Conservation (phyloP, 352 stramenopile species). For the Phytophthora pluvialis region DNA sequence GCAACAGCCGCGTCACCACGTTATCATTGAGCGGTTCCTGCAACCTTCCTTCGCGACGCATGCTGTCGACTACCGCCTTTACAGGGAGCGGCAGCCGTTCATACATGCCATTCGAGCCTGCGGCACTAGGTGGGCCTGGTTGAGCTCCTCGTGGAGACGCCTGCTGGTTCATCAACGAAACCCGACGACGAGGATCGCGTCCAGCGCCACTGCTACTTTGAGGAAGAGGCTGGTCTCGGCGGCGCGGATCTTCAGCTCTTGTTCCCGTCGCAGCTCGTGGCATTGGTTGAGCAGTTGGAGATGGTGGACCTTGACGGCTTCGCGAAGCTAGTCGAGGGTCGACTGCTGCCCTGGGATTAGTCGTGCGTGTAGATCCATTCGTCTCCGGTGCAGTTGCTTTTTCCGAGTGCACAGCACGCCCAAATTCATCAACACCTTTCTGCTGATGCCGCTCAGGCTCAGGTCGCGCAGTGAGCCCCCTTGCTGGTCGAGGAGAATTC, state of each 20-base stretch:
- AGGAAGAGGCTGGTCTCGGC: slow-evolving; percentile 30
- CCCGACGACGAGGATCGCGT: slow-evolving; percentile 50
- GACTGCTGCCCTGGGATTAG: slow-evolving; percentile 14
- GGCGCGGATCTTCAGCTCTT: slow-evolving; percentile 43
- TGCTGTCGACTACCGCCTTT: slow-evolving; percentile 55
- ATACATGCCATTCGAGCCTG: slow-evolving; percentile 55
- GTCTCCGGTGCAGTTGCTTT: slow-evolving; percentile 15
- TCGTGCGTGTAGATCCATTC: slow-evolving; percentile 5
- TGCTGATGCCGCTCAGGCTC: slow-evolving; percentile 22
- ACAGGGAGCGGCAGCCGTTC: slow-evolving; percentile 58
- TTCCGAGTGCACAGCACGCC: slow-evolving; percentile 38
- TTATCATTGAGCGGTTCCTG: slow-evolving; percentile 79
- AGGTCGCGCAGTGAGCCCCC: slow-evolving; percentile 2
- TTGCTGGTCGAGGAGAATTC: slow-evolving; percentile 28
- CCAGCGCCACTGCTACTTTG: slow-evolving; percentile 27
- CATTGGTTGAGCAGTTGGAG: slow-evolving; percentile 14
- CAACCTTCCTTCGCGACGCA: slow-evolving; percentile 60
- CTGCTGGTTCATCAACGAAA: slow-evolving; percentile 22
- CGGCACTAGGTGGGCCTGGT: slow-evolving; percentile 7
- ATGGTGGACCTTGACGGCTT: slow-evolving; percentile 20
- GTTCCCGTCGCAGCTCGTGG: slow-evolving; percentile 1
- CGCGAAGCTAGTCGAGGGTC: slow-evolving; percentile 36
- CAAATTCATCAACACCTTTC: slow-evolving; percentile 65
- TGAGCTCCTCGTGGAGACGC: slow-evolving; percentile 13
- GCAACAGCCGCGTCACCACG: slow-evolving; percentile 68